These are phyloP conservation scores for Ogataea zsoltii DNA, from an alignment of 805 yeast species.

Conservation along the genomic window DNA sequence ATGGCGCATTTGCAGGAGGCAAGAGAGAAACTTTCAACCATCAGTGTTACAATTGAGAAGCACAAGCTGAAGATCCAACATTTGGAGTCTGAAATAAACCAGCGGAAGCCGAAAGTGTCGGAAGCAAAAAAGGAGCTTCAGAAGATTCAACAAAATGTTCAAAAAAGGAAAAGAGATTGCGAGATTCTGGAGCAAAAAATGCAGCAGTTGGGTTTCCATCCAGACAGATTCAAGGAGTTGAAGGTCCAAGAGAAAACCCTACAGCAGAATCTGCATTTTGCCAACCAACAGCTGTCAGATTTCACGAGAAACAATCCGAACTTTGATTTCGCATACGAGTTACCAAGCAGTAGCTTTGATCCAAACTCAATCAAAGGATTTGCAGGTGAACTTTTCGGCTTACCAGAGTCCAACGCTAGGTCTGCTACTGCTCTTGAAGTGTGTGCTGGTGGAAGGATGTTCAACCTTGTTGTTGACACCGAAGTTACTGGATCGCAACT, in stretches of 20 bases:
- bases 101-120: conserved; percentile 47
- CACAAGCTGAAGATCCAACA: conserved; percentile 59
- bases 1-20: conserved; percentile 66
- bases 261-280: conserved; percentile 43
- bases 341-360: conserved; percentile 63
- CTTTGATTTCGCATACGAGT: conserved; percentile 71
- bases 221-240: conserved; percentile 43
- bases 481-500: conserved; percentile 83
- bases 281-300: conserved; percentile 50
- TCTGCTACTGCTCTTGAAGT: conserved; percentile 85
- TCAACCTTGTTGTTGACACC: conserved; percentile 87
- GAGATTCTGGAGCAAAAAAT: conserved; percentile 43
- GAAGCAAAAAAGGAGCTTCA: conserved; percentile 55
- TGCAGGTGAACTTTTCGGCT: conserved; percentile 78
- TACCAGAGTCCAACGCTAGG: conserved; percentile 55
- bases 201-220: conserved; percentile 57
- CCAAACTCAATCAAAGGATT: conserved; percentile 74
- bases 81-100: conserved; percentile 49
- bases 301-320: conserved; percentile 66
- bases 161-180: conserved; percentile 40
- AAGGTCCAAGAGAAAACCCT: conserved; percentile 46
- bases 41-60: conserved; percentile 58
- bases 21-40: conserved; percentile 53
- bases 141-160: conserved; percentile 43
- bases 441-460: conserved; percentile 90